Evolutionary conservation across 257 asterid genomes (phyloP), one percentile per base, ranked within the genome.

Genomic region (Salvia miltiorrhiza): DNA sequence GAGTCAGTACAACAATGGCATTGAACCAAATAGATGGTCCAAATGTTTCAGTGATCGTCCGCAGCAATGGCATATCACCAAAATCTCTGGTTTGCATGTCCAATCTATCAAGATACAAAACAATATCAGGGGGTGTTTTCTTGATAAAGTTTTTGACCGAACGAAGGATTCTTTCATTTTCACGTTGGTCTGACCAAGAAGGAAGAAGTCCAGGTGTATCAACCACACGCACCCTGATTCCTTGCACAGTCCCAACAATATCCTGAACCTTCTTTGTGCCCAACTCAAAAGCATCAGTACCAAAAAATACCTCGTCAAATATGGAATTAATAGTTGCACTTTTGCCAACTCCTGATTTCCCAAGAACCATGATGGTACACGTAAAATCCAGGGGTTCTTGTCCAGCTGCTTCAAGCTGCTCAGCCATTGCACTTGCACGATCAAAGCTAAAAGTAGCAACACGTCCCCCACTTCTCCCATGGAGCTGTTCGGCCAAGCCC

Each of bases 371-470:
- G 53, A 94, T 91, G 8, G 99, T 94, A 80, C 99, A 94, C 32
- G 97, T 87, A 73, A 94, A 91, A 82, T 94, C 92, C 75, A 94
- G 78, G 69, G 95, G 96, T 43, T 91, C 97, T 75, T 92, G 97
- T 24, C 93, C 96, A 67, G 95, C 85, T 32, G 97, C 88, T 87
- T 94, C 99, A 37, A 94, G 97, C 75, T 91, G 97, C 86, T 91
- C 96, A 6, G 99, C 99, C 96, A 91, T 81, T 26, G 97, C 96
- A 83, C 97, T 94, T 4, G 99, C 97, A 50, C 97, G 99, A 70
- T 94, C 99, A 77, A 94, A 94, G 80, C 96, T 94, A 44, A 94
- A 89, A 52, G 95, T 92, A 67, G 84, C 96, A 73, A 78, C 95
- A 65, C 98, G 97, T 5, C 93, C 84, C 21, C 97, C 96, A 73